Percentiles rank a stretch among this genome's conserved stretches.
These are phyloP conservation scores for Corinectria fuckeliana DNA, from an alignment of 2,329 filamentous ascomycete species.

Conservation along the genomic window DNA sequence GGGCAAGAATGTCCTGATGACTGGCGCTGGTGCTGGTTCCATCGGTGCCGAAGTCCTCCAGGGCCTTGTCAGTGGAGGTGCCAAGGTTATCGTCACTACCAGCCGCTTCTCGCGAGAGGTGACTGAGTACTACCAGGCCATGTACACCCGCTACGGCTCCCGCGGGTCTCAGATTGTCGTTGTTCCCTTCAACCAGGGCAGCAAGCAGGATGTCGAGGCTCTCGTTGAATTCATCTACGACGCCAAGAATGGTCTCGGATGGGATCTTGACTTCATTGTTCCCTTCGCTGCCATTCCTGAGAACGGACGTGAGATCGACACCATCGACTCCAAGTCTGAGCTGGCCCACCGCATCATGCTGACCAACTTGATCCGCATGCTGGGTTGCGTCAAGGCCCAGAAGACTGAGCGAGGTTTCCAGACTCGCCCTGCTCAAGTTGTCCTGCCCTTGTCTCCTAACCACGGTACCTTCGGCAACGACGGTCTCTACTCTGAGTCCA, in stretches of 20 bases:
- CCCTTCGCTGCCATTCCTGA: constrained; percentile 98
- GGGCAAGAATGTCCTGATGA: constrained; percentile 97
- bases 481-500: constrained; percentile 97
- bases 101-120: constrained; percentile 96
- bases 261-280: constrained; percentile 96
- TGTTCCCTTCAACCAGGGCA: constrained; percentile 98
- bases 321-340: constrained; percentile 96
- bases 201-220: constrained; percentile 96
- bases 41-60: constrained; percentile 97
- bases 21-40: constrained; percentile 94
- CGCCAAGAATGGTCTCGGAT: constrained; percentile 92
- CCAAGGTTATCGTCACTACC: constrained; percentile 95
- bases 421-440: constrained; percentile 94
- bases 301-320: constrained; percentile 96
- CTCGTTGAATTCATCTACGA: constrained; percentile 97
- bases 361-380: constrained; percentile 90
- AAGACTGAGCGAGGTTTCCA: constrained; percentile 89
- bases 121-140: constrained; percentile 98
- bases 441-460: constrained; percentile 94
- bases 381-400: constrained; percentile 89
- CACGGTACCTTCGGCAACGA: constrained; percentile 98
- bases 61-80: constrained; percentile 93
- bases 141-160: constrained; percentile 94
- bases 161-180: constrained; percentile 96
- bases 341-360: constrained; percentile 99